Evolutionary conservation across 1,284 basidiomycete genomes (phyloP).

Genomic region (Boletus austroedulis): DNA sequence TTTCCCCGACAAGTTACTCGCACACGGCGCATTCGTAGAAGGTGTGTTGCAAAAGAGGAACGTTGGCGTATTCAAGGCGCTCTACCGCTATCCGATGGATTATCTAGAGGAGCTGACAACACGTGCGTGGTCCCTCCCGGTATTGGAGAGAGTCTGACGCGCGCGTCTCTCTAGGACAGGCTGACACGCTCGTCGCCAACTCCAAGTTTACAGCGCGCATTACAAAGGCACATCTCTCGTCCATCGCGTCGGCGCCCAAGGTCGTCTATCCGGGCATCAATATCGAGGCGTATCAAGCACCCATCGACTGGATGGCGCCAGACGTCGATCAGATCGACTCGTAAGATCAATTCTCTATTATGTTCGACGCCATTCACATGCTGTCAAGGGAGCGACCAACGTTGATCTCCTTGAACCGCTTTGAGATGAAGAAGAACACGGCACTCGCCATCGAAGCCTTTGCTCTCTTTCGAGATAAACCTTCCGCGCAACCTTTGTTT

Average conservation of each 20-base stretch:
- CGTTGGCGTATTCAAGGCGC: conserved; percentile 55
- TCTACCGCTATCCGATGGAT: conserved; percentile 90
- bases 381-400: conserved; percentile 64
- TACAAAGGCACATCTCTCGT: conserved; percentile 75
- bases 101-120: conserved; percentile 89
- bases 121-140: conserved; percentile 47
- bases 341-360: conserved; percentile 45
- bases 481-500: conserved; percentile 14
- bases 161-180: conserved; percentile 53
- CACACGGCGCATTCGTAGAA: conserved; percentile 73
- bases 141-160: background rate
- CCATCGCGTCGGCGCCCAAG: conserved; percentile 59
- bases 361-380: conserved; percentile 1
- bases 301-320: conserved; percentile 42
- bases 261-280: conserved; percentile 95
- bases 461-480: conserved; percentile 43
- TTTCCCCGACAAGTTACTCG: conserved; percentile 93
- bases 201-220: conserved; percentile 86
- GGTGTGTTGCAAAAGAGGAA: conserved; percentile 41
- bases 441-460: conserved; percentile 83
- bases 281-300: conserved; percentile 60
- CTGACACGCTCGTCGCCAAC: conserved; percentile 90
- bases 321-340: conserved; percentile 62
- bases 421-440: conserved; percentile 94
- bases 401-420: conserved; percentile 89